Evolutionary conservation across 179 eudicot species (phyloP), one percentile per base, ranked within the genome.

Genomic region (Amaranthus tricolor): DNA sequence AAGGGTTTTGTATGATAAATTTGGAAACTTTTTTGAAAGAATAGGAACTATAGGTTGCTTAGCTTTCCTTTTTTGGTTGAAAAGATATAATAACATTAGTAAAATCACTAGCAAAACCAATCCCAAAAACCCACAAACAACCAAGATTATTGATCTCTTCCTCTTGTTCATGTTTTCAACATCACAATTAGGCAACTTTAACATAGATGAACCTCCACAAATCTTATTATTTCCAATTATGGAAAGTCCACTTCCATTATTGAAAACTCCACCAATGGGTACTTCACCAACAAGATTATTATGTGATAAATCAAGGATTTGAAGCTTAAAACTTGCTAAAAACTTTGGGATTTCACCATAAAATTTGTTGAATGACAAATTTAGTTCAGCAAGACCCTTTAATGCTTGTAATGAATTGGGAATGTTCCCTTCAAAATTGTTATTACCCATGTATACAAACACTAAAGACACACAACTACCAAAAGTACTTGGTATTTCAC

Each of bases 281-380:
- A 85, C 81, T 72, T 71, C 53, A 13, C 86, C 86, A 19, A 76
- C 81, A 54, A 85, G 68, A 52, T 79, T 59, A 66, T 83, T 83
- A 59, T 69, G 59, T 2, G 86, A 78, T 5, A 85, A 66, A 67
- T 85, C 73, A 43, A 81, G 53, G 62, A 56, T 31, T 57, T 9
- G 49, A 54, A 85, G 60, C 2, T 67, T 56, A 15, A 81, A 54
- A 1, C 52, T 50, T 20, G 14, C 52, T 2, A 83, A 69, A 51
- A 48, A 80, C 5, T 6, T 12, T 2, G 85, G 84, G 31, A 81
- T 75, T 3, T n/a, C 20, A 9, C 82, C 87, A 53, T 75, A 70
- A 9, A 85, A 75, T 8, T 82, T 76, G 71, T 84, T 84, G 59
- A 48, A 21, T 0, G 87, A 84, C 61, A 84, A 71, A 76, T 84